Evolutionary conservation across 2,329 filamentous ascomycete species (phyloP), one percentile per base, ranked within the genome.

Genomic region (Microsporum canis): DNA sequence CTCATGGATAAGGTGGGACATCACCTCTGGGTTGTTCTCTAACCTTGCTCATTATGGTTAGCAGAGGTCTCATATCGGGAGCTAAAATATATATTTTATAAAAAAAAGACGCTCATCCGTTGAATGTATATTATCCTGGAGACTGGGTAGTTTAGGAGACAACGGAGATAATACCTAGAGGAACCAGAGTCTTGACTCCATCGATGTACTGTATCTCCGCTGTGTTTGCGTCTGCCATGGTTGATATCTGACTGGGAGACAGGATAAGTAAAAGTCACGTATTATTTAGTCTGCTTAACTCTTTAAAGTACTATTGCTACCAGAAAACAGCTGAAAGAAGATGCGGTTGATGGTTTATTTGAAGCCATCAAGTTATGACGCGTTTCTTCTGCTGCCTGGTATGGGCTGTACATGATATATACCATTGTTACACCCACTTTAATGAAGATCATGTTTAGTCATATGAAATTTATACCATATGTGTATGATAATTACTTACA

Each of bases 21-120:
- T 78, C 14, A 83, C 79, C 47, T 77, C 72, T 3, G 82, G 81
- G 66, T 83, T 83, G 71, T 83, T 83, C 64, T 84, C 80, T 71
- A 69, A 64, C 4, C 65, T 67, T 47, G 69, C 66, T 17, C 55
- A 36, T 5, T 38, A 34, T 27, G 17, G 63, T 64, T 61, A 58
- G 60, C 60, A 47, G 38, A 39, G 51, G 55, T 39, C 59, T 5
- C 59, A 14, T 31, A 34, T 8, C n/a, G 45, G 45, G 31, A 51
- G 36, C 36, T 56, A 56, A 56, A 27, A 23, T 23, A 23, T 23
- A 23, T 23, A 23, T 23, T 23, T 23, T 23, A 23, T n/a, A n/a
- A n/a, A n/a, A 4, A 6, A 56, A 10, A 34, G 38, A 17, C 17
- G 12, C 53, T 38, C 39, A 43, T 43, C 3, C 36, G n/a, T 14